Evolutionary conservation across 768 basidiomycete species (phyloP), one percentile per base, ranked within the genome.

Genomic region (Phlegmacium glaucopus): DNA sequence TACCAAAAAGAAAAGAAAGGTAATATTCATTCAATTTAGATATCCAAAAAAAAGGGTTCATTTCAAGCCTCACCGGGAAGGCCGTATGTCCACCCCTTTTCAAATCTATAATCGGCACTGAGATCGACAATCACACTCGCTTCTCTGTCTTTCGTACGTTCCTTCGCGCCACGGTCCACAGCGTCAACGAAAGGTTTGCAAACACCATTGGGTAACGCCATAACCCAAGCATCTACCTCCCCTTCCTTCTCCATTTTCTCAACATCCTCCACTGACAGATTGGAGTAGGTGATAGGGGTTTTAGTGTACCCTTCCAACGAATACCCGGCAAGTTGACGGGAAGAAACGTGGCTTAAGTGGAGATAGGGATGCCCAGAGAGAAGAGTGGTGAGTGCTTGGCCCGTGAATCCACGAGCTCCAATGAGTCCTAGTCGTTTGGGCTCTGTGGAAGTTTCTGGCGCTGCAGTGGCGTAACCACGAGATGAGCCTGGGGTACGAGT

Each of bases 141-240:
- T 49, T 26, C 75, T 70, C 34, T 69, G 69, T 13, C 66, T 72
- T 42, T 72, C 9, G 63, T 68, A 52, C 82, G 80, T 58, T 75
- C 78, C 51, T 71, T 69, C 11, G 85, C 73, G 5, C 85, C 91
- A 30, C 80, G 77, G 59, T 96, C 93, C 40, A 99, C 71, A 12
- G 95, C 95, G 59, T 94, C 93, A 28, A 99, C 93, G 62, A 95
- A 99, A 1, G 94, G 94, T 68, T 94, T 94, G 72, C 90, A 88
- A 17, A 92, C 80, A 15, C 96, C 96, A 56, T 98, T 99, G n/a
- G 96, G 96, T 40, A 99, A 78, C 2, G 96, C 96, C 90, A 97
- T 94, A 44, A 98, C 82, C 95, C 96, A 99, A 8, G 93, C 95
- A 61, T 99, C 95, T 13, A 99, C 92, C 60, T 87, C 88, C 8